Percentiles rank a stretch among this genome's conserved stretches.
Conservation (phyloP, 495 filamentous ascomycete species). For the Daldinia bambusicola region DNA sequence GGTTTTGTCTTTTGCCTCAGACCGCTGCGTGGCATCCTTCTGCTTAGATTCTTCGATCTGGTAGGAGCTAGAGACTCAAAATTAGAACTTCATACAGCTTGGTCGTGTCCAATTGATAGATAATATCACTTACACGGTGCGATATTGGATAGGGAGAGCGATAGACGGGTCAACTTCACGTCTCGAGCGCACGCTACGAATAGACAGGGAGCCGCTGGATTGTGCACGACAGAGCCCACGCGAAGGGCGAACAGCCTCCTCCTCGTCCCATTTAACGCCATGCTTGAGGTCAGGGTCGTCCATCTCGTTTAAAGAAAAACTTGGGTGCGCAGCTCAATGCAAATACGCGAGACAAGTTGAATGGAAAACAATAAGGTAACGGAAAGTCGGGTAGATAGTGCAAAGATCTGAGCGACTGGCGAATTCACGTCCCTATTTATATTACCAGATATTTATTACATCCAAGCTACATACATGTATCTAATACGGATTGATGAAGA, state of each 20-base stretch:
- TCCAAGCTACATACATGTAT: neutral
- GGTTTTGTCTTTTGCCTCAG: constrained; percentile 53
- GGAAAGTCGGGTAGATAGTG: neutral
- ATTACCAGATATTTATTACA: neutral
- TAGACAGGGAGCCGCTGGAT: constrained; percentile 54
- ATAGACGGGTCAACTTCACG: constrained; percentile 58
- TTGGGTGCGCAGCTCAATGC: constrained; percentile 10
- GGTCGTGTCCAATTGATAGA: neutral
- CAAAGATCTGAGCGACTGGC: neutral
- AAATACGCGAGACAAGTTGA: neutral
- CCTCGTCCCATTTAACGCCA: constrained; percentile 50
- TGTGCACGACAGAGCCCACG: constrained; percentile 43
- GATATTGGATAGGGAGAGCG: constrained; percentile 64
- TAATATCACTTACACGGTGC: constrained; percentile 55
- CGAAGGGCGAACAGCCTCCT: constrained; percentile 32
- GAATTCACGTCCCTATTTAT: neutral
- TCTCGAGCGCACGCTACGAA: constrained; percentile 49
- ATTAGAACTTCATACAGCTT: constrained; percentile 10
- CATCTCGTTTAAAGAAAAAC: constrained; percentile 17
- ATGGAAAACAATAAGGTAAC: neutral
- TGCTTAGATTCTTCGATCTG: constrained; percentile 64
- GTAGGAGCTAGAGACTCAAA: constrained; percentile 51
- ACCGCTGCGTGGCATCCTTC: constrained; percentile 46
- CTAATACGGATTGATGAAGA: neutral
- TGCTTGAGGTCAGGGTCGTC: constrained; percentile 43